phyloP scores from a whole-genome alignment of 2,329 filamentous ascomycete genomes.

The Paecilomyces formosus region DNA sequence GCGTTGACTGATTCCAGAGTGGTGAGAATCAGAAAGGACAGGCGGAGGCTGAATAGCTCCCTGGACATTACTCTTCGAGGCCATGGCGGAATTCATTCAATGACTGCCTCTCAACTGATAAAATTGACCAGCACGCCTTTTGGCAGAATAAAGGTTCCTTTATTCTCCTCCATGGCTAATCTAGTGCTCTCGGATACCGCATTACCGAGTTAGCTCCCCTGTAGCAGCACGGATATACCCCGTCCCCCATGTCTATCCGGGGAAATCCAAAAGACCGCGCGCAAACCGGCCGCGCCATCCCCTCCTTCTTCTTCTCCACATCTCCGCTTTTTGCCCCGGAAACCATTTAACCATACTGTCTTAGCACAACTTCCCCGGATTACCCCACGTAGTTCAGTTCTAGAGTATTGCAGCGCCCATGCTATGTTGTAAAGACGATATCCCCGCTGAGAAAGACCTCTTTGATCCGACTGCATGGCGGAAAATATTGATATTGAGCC shows the following conservation, averaged over 20 bases:
- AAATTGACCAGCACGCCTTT: background rate
- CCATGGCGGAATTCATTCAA: background rate
- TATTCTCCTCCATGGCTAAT: background rate
- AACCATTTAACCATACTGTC: background rate
- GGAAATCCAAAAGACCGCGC: background rate
- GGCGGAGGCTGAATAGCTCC: background rate
- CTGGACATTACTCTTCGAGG: background rate
- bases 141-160: background rate
- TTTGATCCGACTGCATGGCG: background rate
- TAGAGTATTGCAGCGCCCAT: background rate
- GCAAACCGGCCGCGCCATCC: background rate
- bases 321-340: background rate
- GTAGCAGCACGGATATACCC: background rate
- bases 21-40: background rate
- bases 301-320: slow-evolving; percentile 1
- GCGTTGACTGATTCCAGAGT: slow-evolving; percentile 3
- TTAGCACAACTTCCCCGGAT: background rate
- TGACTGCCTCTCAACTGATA: background rate
- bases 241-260: background rate
- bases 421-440: background rate
- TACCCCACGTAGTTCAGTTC: background rate
- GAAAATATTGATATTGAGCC: background rate
- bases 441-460: background rate
- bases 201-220: background rate
- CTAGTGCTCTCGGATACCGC: background rate